phyloP scores from a whole-genome alignment of 2,329 filamentous ascomycete species.

The Botrytis deweyae region DNA sequence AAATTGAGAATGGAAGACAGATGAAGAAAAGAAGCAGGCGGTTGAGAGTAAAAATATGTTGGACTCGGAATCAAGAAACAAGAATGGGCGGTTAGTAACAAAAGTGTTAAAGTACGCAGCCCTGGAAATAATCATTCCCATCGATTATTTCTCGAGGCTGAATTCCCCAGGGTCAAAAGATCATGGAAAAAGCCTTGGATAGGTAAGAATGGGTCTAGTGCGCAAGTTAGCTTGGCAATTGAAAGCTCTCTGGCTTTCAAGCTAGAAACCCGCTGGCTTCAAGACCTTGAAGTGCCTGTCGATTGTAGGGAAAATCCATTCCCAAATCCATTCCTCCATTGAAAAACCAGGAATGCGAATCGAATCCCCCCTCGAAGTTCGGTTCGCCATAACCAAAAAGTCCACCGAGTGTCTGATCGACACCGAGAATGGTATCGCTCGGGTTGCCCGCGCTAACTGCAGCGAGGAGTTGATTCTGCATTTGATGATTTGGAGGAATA shows the following conservation, averaged over 20 bases:
- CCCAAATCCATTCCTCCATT: constrained; percentile 77
- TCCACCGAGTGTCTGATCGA: constrained; percentile 31
- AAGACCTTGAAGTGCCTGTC: constrained; percentile 53
- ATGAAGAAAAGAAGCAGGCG: background rate
- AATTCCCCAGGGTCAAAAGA: background rate
- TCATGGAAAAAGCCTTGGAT: background rate
- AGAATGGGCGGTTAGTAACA: background rate
- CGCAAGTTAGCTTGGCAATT: background rate
- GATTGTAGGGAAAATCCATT: constrained; percentile 74
- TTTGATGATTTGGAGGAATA: constrained; percentile 43
- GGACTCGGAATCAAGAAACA: background rate
- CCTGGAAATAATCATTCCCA: no score
- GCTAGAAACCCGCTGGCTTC: constrained; percentile 40
- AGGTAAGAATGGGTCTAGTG: background rate
- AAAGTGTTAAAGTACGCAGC: background rate
- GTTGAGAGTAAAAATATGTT: background rate
- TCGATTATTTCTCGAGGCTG: background rate
- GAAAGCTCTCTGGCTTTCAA: constrained; percentile 20
- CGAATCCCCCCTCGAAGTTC: constrained; percentile 62
- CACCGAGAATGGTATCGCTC: constrained; percentile 30
- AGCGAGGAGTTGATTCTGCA: constrained; percentile 34
- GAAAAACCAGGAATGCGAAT: constrained; percentile 63
- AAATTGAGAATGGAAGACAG: background rate
- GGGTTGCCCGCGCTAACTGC: constrained; percentile 31
- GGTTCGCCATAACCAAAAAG: constrained; percentile 59